These are phyloP conservation scores for Diaporthe sp. DNA, from an alignment of 2,329 filamentous ascomycete species.

Conservation along the genomic window DNA sequence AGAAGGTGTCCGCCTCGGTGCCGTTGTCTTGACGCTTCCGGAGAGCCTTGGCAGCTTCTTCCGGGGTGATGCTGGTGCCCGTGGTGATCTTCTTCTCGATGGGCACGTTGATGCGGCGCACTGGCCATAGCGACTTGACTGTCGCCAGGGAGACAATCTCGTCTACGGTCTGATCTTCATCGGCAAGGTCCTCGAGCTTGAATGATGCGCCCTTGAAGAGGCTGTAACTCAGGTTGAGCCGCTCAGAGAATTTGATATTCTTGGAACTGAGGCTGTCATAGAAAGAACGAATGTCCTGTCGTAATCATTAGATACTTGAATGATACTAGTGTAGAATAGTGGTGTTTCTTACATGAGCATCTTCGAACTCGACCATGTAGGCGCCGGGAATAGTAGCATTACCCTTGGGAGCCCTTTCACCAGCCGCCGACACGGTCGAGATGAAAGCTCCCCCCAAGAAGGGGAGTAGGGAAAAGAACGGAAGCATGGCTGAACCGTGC, in stretches of 20 bases:
- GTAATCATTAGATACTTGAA: not conserved
- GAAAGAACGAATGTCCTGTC: constrained; percentile 41
- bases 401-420: constrained; percentile 4
- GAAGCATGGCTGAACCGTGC: constrained; percentile 30
- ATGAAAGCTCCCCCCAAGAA: constrained; percentile 12
- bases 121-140: constrained; percentile 51
- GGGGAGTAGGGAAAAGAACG: constrained; percentile 24
- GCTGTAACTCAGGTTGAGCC: constrained; percentile 44
- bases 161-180: constrained; percentile 38
- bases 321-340: rapidly evolving
- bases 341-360: constrained; percentile 31
- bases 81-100: constrained; percentile 31
- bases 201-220: constrained; percentile 47
- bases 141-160: constrained; percentile 45
- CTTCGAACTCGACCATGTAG: constrained; percentile 47
- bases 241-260: constrained; percentile 40
- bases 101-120: constrained; percentile 43
- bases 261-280: constrained; percentile 41
- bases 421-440: constrained; percentile 18
- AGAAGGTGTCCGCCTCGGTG: constrained; percentile 40
- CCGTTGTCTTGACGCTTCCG: constrained; percentile 13
- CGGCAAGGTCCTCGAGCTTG: constrained; percentile 31
- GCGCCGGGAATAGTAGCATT: constrained; percentile 34
- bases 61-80: constrained; percentile 11
- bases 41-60: constrained; percentile 3